Conservation (phyloP, 2,329 filamentous ascomycete species). For the Colletotrichum tropicale region DNA sequence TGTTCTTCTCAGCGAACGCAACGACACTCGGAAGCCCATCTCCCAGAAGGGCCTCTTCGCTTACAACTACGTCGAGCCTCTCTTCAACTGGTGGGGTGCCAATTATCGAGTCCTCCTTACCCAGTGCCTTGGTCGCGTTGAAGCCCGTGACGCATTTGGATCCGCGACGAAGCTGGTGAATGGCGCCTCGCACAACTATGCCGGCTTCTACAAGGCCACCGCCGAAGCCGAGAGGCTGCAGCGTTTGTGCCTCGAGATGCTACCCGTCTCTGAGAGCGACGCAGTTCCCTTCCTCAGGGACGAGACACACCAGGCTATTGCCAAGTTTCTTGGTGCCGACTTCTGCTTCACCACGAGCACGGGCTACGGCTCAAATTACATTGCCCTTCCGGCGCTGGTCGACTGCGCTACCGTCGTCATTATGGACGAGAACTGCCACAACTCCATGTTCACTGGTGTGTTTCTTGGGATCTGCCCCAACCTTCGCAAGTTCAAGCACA, state of each 20-base stretch:
- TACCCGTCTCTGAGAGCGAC: constrained; percentile 14
- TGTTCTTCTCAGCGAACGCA: not conserved
- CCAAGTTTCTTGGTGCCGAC: constrained; percentile 9
- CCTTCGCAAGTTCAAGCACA: constrained; percentile 11
- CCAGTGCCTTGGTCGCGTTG: not conserved
- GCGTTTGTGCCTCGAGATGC: constrained; percentile 6
- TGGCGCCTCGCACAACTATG: constrained; percentile 21
- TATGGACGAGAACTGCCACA: constrained; percentile 17
- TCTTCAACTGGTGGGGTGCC: constrained; percentile 19
- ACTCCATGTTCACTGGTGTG: constrained; percentile 19
- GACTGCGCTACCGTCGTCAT: not conserved
- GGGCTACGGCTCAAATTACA: constrained; percentile 21
- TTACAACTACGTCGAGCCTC: constrained; percentile 20
- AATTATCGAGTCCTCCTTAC: constrained; percentile 18
- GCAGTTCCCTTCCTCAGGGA: constrained; percentile 5
- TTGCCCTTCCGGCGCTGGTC: constrained; percentile 14
- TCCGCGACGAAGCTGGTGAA: not conserved
- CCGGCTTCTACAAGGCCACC: constrained; percentile 12
- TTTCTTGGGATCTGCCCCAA: not conserved
- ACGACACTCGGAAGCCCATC: not conserved
- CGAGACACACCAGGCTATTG: not conserved
- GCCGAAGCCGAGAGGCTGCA: constrained; percentile 9
- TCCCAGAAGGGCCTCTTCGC: not conserved
- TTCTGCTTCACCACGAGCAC: constrained; percentile 20
- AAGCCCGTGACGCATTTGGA: not conserved